Base-by-base conservation (phyloP, 768 basidiomycete genomes). In the Chalciporus chontae region DNA sequence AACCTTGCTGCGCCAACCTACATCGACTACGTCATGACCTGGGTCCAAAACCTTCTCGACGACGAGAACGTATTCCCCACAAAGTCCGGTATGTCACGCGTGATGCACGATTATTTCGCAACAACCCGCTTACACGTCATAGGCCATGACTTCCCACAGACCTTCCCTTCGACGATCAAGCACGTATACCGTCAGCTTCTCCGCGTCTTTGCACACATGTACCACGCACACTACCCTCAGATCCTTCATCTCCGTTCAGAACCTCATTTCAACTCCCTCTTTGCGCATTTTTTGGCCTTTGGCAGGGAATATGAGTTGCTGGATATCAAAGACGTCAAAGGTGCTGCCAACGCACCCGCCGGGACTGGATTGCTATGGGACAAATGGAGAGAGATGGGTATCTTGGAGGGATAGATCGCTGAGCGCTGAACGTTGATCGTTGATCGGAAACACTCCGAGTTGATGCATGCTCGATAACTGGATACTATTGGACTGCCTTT, bases 21-120 rank as follows among this genome's bases (percentile, higher is more conserved):
- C 69, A 92, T 97, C 61, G 95, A 97, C 74, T 95, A 91, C 55
- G 95, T 97, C 60, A 93, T 97, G 87, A 92, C 94, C 4, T 94
- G 92, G 76, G 81, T 96, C 23, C 95, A 98, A 68, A 94, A 90
- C 64, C 77, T 95, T 23, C 76, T 97, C 27, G 91, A 97, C 59
- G 94, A 98, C 72, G 94, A 97, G 62, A 85, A 82, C 58, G 83
- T 87, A 47, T 97, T 97, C 76, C 95, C 94, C 5, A 93, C 94
- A 9, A 95, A 96, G 68, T 84, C 89, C n/a, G 91, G 94, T 90
- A 61, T 57, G 81, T 71, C 14, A 4, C 17, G 24, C 23, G 8
- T 27, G 36, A 1, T 34, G 13, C 4, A 29, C 9, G 10, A 21
- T 5, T 6, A 5, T 43, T 13, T 19, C 41, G 10, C 17, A 34